A percentile compares a stretch with the other conserved stretches of the same genome.
Evolutionary conservation across 345 rosid genomes (phyloP).

Genomic region (Eucalyptus erythrocorys): DNA sequence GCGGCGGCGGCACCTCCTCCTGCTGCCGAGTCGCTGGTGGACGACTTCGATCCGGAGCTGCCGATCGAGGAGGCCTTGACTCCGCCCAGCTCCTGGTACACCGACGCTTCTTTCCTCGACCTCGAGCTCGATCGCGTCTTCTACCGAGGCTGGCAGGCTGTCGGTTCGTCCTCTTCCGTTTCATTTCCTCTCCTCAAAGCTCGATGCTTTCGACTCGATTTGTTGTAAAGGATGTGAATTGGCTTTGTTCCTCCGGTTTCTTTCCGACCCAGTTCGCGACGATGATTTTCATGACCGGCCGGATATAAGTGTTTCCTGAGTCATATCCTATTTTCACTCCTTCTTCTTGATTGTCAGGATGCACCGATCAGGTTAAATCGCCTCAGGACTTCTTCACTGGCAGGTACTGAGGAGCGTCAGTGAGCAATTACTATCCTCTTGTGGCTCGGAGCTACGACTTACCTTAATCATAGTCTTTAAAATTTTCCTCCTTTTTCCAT

Average conservation of each 20-base stretch:
- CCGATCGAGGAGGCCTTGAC: conserved; percentile 65
- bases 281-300: neutral
- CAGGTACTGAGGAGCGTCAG: conserved; percentile 27
- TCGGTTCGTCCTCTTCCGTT: conserved; percentile 30
- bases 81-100: conserved; percentile 86
- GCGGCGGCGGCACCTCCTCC: neutral
- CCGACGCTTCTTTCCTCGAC: conserved; percentile 40
- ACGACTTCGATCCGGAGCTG: conserved; percentile 46
- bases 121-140: conserved; percentile 62
- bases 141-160: conserved; percentile 79
- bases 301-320: neutral
- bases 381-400: conserved; percentile 73
- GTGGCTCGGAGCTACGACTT: neutral
- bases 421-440: neutral
- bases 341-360: conserved; percentile 28
- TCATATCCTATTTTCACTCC: neutral
- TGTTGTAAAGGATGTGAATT: neutral
- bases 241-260: neutral
- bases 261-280: neutral
- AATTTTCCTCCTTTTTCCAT: neutral
- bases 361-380: conserved; percentile 51
- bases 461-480: neutral
- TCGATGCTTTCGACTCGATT: neutral
- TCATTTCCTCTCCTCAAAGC: neutral
- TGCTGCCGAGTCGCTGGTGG: conserved; percentile 1